These are phyloP conservation scores for Boletus eberwhitei DNA, from an alignment of 768 basidiomycete species.

Conservation along the genomic window DNA sequence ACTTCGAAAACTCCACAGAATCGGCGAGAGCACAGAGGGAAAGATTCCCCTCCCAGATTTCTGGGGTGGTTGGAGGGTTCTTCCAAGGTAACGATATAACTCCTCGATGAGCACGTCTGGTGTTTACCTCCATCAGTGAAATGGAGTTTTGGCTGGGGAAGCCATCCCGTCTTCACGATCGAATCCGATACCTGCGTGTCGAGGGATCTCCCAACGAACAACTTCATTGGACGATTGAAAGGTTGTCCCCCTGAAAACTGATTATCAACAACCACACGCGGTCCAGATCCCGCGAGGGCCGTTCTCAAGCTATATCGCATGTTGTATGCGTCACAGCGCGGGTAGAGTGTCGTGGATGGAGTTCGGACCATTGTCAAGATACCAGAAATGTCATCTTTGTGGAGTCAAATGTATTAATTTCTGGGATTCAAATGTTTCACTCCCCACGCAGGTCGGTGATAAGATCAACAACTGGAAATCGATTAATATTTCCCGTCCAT, in stretches of 20 bases:
- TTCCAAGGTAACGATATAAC: conserved; percentile 63
- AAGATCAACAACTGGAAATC: not conserved
- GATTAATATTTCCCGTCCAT: not conserved
- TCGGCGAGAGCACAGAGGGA: conserved; percentile 35
- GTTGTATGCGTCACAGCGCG: not conserved
- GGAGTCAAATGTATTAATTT: not conserved
- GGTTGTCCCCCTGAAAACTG: conserved; percentile 63
- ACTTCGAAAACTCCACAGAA: conserved; percentile 56
- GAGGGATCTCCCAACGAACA: conserved; percentile 45
- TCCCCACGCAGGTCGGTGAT: conserved; percentile 3
- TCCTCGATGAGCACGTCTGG: not conserved
- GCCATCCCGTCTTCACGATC: conserved; percentile 91
- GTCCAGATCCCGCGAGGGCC: not conserved
- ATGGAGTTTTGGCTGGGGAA: conserved; percentile 98
- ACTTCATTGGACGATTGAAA: conserved; percentile 72
- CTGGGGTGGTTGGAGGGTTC: conserved; percentile 95
- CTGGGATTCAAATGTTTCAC: not conserved
- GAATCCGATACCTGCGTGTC: conserved; percentile 70
- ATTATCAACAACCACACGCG: not conserved
- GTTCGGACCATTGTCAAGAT: not conserved
- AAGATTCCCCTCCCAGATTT: conserved; percentile 80
- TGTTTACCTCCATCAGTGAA: conserved; percentile 53
- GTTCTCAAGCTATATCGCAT: not conserved
- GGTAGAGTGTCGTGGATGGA: not conserved
- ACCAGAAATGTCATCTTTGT: conserved; percentile 8